A percentile compares a stretch with the other conserved stretches of the same genome.
Evolutionary conservation across 768 basidiomycete species (phyloP).

Genomic region (Rhodotorula babjevae): DNA sequence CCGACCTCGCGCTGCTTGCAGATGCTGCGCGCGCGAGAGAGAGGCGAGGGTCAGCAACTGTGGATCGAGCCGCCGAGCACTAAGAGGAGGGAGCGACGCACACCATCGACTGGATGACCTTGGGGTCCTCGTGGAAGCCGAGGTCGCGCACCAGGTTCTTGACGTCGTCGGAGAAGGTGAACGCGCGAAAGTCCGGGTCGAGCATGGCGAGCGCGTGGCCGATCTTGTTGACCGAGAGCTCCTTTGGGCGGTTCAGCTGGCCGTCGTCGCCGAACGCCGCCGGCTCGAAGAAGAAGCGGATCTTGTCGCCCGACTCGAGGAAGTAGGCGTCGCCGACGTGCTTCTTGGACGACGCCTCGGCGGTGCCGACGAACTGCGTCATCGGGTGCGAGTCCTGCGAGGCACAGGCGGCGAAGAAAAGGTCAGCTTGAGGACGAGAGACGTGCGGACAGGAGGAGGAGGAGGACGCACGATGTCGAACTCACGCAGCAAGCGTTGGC

Average conservation of each 20-base stretch:
- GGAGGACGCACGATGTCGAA: slow-evolving; percentile 63
- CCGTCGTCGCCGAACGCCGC: slow-evolving; percentile 65
- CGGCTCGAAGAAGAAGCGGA: slow-evolving; percentile 89
- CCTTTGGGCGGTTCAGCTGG: slow-evolving; percentile 57
- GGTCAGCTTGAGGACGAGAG: background rate
- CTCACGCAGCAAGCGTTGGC: slow-evolving; percentile 69
- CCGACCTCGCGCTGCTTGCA: slow-evolving; percentile 88
- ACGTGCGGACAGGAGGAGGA: slow-evolving; percentile 54
- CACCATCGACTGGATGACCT: slow-evolving; percentile 42
- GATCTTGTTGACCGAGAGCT: slow-evolving; percentile 76
- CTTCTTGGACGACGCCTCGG: slow-evolving; percentile 47
- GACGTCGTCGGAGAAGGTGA: slow-evolving; percentile 50
- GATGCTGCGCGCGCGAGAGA: slow-evolving; percentile 52
- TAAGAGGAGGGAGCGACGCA: background rate
- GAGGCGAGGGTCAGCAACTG: slow-evolving; percentile 62
- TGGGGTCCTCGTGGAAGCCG: slow-evolving; percentile 74
- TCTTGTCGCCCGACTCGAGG: slow-evolving; percentile 84
- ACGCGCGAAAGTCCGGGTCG: slow-evolving; percentile 71
- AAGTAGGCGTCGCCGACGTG: slow-evolving; percentile 86
- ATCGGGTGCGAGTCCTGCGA: background rate
- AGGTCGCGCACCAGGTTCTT: slow-evolving; percentile 68
- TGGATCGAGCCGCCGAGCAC: slow-evolving; percentile 71
- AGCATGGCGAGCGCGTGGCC: slow-evolving; percentile 69
- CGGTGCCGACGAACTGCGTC: background rate
- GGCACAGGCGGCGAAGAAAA: slow-evolving; percentile 1